These are phyloP conservation scores for Spathaspora arborariae DNA, from an alignment of 805 yeast species.

Conservation along the genomic window DNA sequence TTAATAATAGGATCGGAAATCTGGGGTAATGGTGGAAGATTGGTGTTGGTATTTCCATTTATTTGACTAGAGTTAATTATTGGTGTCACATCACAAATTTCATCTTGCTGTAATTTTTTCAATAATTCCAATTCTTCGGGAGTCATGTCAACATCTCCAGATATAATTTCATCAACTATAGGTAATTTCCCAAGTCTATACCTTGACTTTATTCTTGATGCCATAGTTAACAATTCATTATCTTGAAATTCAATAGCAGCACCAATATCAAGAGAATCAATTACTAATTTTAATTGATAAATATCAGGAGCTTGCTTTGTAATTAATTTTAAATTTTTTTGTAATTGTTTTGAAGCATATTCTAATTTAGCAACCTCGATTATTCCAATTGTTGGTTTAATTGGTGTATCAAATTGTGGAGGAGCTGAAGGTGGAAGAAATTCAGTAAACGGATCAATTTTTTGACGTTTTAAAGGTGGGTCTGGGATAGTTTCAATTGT, in stretches of 20 bases:
- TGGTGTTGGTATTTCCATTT: slow-evolving; percentile 8
- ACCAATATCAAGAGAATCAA: slow-evolving; percentile 36
- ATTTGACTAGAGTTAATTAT: slow-evolving; percentile 7
- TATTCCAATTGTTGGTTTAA: slow-evolving; percentile 19
- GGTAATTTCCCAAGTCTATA: slow-evolving; percentile 46
- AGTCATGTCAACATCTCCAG: slow-evolving; percentile 29
- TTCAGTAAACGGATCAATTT: too few relatives aligned
- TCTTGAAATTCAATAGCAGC: slow-evolving; percentile 49
- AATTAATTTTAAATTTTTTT: slow-evolving; percentile 49
- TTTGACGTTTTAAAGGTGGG: not conserved
- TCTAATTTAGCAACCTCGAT: slow-evolving; percentile 38
- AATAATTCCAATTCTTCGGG: slow-evolving; percentile 10
- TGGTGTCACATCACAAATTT: not conserved
- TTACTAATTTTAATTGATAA: slow-evolving; percentile 34
- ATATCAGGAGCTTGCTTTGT: slow-evolving; percentile 55
- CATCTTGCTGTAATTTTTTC: not conserved
- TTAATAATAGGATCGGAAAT: slow-evolving; percentile 56
- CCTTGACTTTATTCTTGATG: slow-evolving; percentile 55
- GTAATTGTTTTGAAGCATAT: slow-evolving; percentile 39
- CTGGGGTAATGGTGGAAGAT: slow-evolving; percentile 61
- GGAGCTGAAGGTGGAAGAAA: not conserved
- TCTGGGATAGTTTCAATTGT: not conserved
- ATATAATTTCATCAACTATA: slow-evolving; percentile 52
- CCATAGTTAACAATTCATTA: slow-evolving; percentile 53
- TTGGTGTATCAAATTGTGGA: not conserved